Evolutionary conservation across 75 land plant species (phyloP), one percentile per base, ranked within the genome.

Genomic region (Selaginella moellendorffii): DNA sequence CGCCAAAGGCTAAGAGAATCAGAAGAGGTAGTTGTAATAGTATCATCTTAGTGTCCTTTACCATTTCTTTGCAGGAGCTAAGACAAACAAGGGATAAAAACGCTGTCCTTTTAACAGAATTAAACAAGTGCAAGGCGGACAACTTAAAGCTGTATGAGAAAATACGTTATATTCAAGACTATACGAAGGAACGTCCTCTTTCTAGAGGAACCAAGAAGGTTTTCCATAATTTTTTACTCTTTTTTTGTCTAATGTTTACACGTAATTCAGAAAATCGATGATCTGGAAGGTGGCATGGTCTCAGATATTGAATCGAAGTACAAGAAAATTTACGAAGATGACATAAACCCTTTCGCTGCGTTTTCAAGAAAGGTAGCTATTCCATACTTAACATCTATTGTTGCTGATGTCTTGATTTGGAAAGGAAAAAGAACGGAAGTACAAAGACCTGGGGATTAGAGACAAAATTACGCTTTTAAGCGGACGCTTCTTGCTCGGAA

Each of bases 241-340:
- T n/a, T n/a, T 0, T 54, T 52, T 26, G 22, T 28, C 5, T 62
- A 52, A 22, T 63, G 54, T 28, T 0, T 65, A 46, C 2, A 51
- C 22, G 19, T 29, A 31, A 0, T 59, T 61, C 83, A 93, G 98
- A 76, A 79, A 64, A 71, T 73, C 17, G 97, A 92, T 60, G 98
- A 93, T 79, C 62, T 86, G 74, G 98, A 93, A 72, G 71, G 86
- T 62, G 98, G 98, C 30, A 81, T 79, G 54, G 79, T 75, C 24
- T 90, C 90, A 62, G 98, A 93, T 79, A 80, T 93, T 26, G 98
- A 93, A 68, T 78, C 85, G 21, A 93, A 93, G 75, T 93, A 93
- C 69, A 93, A 84, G 67, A 93, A 93, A 71, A 85, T 93, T 24
- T 93, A 93, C 69, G 98, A 93, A 61, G 98, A 93, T 67, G 98